phyloP scores from a whole-genome alignment of 163 green algal species.

The Scenedesmus sp. region DNA sequence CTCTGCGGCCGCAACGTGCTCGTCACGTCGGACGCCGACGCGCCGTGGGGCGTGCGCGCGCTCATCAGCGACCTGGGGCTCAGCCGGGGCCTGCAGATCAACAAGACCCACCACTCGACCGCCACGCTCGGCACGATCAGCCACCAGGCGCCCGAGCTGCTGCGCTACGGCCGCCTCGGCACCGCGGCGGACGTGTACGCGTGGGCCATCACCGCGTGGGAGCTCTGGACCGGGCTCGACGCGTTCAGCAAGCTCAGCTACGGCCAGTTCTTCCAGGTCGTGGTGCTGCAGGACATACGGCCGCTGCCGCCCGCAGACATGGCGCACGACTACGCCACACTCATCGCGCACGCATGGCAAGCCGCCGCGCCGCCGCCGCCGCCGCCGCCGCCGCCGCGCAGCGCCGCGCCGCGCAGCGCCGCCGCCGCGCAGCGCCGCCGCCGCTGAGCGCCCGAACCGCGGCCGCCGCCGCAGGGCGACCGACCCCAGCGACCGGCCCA shows the following conservation, averaged over 20 bases:
- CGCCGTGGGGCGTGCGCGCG: constrained; percentile 31
- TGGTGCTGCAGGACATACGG: constrained; percentile 4
- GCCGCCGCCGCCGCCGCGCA: no score
- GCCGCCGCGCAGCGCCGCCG: no score
- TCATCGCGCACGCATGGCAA: no score
- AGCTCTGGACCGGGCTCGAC: constrained; percentile 16
- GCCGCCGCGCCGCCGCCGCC: no score
- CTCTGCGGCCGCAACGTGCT: constrained; percentile 9
- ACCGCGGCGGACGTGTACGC: constrained; percentile 19
- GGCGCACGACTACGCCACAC: no score
- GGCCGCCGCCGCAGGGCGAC: no score
- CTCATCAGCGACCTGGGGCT: constrained; percentile 71
- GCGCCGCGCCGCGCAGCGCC: no score
- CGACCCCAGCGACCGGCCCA: no score
- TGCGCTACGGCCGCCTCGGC: not conserved
- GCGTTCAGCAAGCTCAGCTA: constrained; percentile 12
- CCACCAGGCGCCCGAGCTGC: constrained; percentile 15
- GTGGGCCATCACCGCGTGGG: constrained; percentile 25
- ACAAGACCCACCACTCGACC: constrained; percentile 29
- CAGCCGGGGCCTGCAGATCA: constrained; percentile 41
- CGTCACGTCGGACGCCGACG: not conserved
- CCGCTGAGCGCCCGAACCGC: no score
- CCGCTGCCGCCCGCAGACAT: no score
- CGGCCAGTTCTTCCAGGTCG: constrained; percentile 25
- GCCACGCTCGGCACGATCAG: constrained; percentile 14